These are phyloP conservation scores for Suillus clintonianus DNA, from an alignment of 768 basidiomycete species.

Conservation along the genomic window DNA sequence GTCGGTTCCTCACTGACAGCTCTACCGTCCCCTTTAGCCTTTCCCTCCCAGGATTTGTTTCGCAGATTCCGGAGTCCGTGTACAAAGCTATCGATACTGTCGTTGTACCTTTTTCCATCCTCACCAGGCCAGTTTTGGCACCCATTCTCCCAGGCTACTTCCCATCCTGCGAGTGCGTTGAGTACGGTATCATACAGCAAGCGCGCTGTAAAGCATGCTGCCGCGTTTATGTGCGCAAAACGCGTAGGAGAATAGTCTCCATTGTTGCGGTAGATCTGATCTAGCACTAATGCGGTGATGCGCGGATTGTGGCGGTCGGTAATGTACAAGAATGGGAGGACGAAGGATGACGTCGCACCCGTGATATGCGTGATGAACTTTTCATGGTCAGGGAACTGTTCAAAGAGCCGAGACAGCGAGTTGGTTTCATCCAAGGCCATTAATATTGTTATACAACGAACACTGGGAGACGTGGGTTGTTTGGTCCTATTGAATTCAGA, in stretches of 20 bases:
- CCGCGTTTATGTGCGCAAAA: conserved; percentile 53
- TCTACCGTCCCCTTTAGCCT: conserved; percentile 33
- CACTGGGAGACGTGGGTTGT: not conserved
- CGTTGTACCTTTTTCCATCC: conserved; percentile 53
- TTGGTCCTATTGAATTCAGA: conserved; percentile 18
- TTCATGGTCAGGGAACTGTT: conserved; percentile 25
- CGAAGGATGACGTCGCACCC: conserved; percentile 34
- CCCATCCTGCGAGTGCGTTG: conserved; percentile 59
- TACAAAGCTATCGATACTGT: conserved; percentile 68
- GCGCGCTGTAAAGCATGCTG: conserved; percentile 61
- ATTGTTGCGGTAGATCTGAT: conserved; percentile 34
- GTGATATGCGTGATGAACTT: conserved; percentile 25
- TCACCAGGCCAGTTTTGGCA: conserved; percentile 57
- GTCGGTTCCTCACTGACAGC: conserved; percentile 29
- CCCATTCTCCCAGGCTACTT: conserved; percentile 59
- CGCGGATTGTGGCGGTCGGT: conserved; percentile 56
- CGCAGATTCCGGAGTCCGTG: conserved; percentile 55
- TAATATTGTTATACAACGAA: not conserved
- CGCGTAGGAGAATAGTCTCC: conserved; percentile 28
- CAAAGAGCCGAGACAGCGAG: conserved; percentile 3
- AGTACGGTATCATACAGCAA: conserved; percentile 68
- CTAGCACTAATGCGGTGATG: conserved; percentile 46
- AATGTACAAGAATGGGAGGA: conserved; percentile 70
- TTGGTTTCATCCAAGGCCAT: conserved; percentile 21
- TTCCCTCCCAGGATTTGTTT: conserved; percentile 17